A percentile compares a stretch with the other conserved stretches of the same genome.
phyloP scores from a whole-genome alignment of 2,329 filamentous ascomycete species.

The Pleoardoris graminearum region DNA sequence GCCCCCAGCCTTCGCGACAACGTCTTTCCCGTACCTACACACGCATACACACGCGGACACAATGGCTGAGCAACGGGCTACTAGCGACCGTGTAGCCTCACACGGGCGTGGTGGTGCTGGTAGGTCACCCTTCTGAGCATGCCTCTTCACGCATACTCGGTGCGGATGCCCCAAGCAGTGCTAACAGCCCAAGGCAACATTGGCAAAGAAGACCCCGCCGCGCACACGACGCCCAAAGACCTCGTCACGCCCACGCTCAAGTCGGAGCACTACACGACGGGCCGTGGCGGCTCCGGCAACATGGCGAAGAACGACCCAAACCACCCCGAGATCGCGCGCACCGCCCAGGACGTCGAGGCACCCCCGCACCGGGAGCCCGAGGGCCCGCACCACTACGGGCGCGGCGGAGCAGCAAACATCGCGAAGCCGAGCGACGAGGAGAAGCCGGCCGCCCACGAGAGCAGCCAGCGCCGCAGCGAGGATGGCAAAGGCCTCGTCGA shows the following conservation, averaged over 20 bases:
- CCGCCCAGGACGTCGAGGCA: slow-evolving; percentile 79
- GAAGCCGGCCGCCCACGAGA: slow-evolving; percentile 36
- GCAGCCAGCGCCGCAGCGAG: slow-evolving; percentile 41
- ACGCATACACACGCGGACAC: slow-evolving; percentile 28
- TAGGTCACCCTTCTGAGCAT: slow-evolving; percentile 41
- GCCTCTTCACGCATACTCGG: neutral
- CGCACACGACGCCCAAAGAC: slow-evolving; percentile 55
- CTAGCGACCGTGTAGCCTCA: slow-evolving; percentile 51
- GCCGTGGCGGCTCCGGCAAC: slow-evolving; percentile 85
- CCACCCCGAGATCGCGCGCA: slow-evolving; percentile 68
- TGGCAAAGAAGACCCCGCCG: slow-evolving; percentile 43
- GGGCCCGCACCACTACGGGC: slow-evolving; percentile 67
- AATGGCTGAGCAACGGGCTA: slow-evolving; percentile 6
- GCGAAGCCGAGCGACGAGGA: slow-evolving; percentile 53
- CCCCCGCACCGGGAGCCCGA: slow-evolving; percentile 55
- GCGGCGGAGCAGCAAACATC: slow-evolving; percentile 77
- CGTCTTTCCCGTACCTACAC: no score
- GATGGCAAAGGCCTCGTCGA: slow-evolving; percentile 52
- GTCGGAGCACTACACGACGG: slow-evolving; percentile 81
- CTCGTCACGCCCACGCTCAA: slow-evolving; percentile 84
- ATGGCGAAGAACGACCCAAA: slow-evolving; percentile 77
- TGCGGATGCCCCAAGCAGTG: no score
- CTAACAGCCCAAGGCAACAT: slow-evolving; percentile 52
- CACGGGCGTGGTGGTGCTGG: slow-evolving; percentile 78
- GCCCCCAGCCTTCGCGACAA: neutral